Percentiles rank a stretch among this genome's conserved stretches.
phyloP scores from a whole-genome alignment of 2,329 filamentous ascomycete species.

The Stagonosporopsis vannaccii region DNA sequence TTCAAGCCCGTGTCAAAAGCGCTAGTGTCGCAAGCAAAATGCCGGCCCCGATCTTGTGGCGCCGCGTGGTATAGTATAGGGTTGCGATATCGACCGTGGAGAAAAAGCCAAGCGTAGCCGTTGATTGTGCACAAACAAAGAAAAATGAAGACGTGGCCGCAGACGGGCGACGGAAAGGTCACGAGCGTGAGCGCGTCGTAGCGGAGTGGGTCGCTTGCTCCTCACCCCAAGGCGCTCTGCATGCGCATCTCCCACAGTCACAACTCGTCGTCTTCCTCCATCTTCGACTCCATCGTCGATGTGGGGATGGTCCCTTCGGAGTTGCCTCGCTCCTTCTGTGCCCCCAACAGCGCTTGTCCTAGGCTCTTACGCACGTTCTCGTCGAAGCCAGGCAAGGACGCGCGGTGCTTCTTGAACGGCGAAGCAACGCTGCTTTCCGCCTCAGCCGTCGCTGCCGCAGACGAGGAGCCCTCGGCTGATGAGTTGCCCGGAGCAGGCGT shows the following conservation, averaged over 20 bases:
- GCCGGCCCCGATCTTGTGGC: constrained; percentile 13
- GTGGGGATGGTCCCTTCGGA: constrained; percentile 40
- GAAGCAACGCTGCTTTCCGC: constrained; percentile 66
- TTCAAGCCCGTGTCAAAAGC: constrained; percentile 11
- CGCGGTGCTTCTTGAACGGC: constrained; percentile 77
- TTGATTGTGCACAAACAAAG: neutral
- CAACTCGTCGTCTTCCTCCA: constrained; percentile 56
- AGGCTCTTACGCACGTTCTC: constrained; percentile 51
- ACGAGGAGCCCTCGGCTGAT: constrained; percentile 32
- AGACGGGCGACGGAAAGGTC: too few relatives aligned
- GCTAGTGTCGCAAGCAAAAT: constrained; percentile 15
- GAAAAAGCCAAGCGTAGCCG: neutral
- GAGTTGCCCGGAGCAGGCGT: constrained; percentile 29
- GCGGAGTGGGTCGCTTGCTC: too few relatives aligned
- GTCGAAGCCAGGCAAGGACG: constrained; percentile 63
- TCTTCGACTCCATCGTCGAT: constrained; percentile 38
- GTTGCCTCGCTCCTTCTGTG: constrained; percentile 44
- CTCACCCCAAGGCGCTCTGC: constrained; percentile 34
- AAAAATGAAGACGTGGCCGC: too few relatives aligned
- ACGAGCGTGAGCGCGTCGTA: too few relatives aligned
- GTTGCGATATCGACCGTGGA: neutral
- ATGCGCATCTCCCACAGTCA: constrained; percentile 43
- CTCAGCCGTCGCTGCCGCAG: constrained; percentile 37
- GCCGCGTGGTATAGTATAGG: constrained; percentile 22
- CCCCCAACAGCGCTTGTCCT: constrained; percentile 41